Evolutionary conservation across 108 stramenopile species (phyloP), one percentile per base, ranked within the genome.

Genomic region (Pseudonitzschia multistriata): DNA sequence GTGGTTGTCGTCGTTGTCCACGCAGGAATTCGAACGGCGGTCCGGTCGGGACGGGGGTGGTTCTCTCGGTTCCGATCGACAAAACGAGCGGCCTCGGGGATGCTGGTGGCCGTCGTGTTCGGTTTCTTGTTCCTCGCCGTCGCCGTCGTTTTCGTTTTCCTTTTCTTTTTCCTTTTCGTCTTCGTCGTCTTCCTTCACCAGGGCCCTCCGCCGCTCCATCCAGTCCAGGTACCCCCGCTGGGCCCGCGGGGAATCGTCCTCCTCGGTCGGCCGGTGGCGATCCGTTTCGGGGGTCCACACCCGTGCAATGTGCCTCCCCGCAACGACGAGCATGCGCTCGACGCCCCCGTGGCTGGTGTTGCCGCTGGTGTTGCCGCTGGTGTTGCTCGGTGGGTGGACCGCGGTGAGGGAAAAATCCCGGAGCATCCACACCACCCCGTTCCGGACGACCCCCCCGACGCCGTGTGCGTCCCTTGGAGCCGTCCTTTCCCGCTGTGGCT

Each of bases 391-490:
- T 6, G 13, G n/a, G 28, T 34, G 24, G 73, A 83, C 34, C 40
- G 29, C 49, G 69, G 80, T 50, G 79, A 78, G 22, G 66, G 77
- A 73, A 68, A 78, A 63, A 60, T 84, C 73, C 70, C 73, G 60
- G 34, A 86, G 24, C 74, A 82, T 76, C 83, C 83, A 85, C 37
- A 85, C 83, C 24, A 74, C 81, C n/a, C 86, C 86, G 0, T 79
- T 76, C 19, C 86, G 65, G 33, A 85, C 73, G 34, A 59, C 57
- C 40, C 49, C 54, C 37, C 22, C 7, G 54, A 55, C 29, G 54
- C 14, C 8, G 11, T n/a, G 17, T 13, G 8, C 42, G 3, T 6
- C 11, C 11, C 17, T 17, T 13, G 42, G 42, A 45, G 13, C 42
- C 2, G 17, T 45, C 17, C 15, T 13, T 17, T 45, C 42, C 10